Evolutionary conservation across 1,284 basidiomycete species (phyloP), one percentile per base, ranked within the genome.

Genomic region (Sporisorium sorghi): DNA sequence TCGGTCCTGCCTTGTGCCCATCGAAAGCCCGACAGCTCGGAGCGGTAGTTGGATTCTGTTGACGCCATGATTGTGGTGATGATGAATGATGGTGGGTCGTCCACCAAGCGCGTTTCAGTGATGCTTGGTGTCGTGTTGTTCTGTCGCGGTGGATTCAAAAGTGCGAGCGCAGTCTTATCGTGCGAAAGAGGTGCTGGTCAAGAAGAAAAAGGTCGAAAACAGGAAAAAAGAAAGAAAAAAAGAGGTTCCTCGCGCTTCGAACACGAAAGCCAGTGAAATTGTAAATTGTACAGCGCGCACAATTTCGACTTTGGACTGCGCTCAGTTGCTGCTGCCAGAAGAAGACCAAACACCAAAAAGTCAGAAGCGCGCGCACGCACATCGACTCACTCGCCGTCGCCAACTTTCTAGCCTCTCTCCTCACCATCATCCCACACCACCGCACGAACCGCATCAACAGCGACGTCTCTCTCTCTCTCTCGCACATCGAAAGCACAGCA

Each of bases 1-100:
- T 80, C 79, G 9, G 75, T 79, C 28, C 66, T 60, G 17, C 77
- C 77, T 57, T 76, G 76, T 24, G 79, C 79, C 79, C 79, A 80
- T 53, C 77, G 62, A 50, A 80, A 80, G 57, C 79, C 79, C 28
- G 72, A 71, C 15, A 76, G 70, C 52, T 76, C 69, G 47, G 74
- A 76, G n/a, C 74, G 74, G 55, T 73, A 76, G 35, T 70, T 76
- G 49, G 74, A 61, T 52, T 76, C 74, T 49, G 74, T 59, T 3
- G 64, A 59, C 6, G 73, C 56, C 73, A 70, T 61, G 43, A 17
- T 33, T 48, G 30, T 19, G 17, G 5, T 42, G 17, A 14, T 23
- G 28, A 14, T 14, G 8, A 35, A 15, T n/a, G n/a, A n/a, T n/a
- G n/a, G n/a, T n/a, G n/a, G 10, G 26, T 21, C 12, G 12, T 44